Evolutionary conservation across 1,139 yeast genomes (phyloP).

Genomic region (Suhomyces maxii): DNA sequence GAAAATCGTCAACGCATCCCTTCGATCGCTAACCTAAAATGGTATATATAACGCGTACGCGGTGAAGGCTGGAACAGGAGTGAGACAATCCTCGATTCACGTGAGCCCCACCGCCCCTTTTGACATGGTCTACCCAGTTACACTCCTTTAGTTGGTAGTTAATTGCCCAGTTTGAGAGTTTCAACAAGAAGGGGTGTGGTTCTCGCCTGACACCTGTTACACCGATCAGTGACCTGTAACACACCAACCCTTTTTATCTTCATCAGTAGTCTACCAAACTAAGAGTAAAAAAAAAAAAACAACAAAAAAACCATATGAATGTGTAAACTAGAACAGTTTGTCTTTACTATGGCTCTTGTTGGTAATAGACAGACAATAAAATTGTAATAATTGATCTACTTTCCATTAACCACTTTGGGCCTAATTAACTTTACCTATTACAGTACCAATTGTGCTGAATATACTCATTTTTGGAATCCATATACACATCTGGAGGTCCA

Average conservation of each 20-base stretch:
- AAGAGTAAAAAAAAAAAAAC: too few relatives aligned
- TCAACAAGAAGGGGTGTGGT: not conserved
- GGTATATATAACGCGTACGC: constrained; percentile 6
- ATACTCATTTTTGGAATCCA: too few relatives aligned
- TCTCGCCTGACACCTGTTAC: too few relatives aligned
- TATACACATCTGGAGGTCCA: too few relatives aligned
- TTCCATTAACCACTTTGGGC: not conserved
- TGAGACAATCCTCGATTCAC: not conserved
- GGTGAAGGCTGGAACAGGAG: not conserved
- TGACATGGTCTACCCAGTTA: too few relatives aligned
- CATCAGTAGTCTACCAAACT: too few relatives aligned
- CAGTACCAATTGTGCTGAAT: not conserved
- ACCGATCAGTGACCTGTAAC: too few relatives aligned
- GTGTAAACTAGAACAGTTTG: not conserved
- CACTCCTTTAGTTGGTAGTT: not conserved
- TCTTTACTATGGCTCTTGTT: too few relatives aligned
- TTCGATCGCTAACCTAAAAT: not conserved
- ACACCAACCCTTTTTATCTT: too few relatives aligned
- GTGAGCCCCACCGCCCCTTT: not conserved
- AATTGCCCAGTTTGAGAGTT: not conserved
- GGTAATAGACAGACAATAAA: not conserved
- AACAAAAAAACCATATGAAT: not conserved
- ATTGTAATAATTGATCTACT: not conserved
- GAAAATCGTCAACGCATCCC: not conserved
- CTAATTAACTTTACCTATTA: not conserved